Evolutionary conservation across 2,329 filamentous ascomycete genomes (phyloP), one percentile per base, ranked within the genome.

Genomic region (Mycosphaerella sp.): DNA sequence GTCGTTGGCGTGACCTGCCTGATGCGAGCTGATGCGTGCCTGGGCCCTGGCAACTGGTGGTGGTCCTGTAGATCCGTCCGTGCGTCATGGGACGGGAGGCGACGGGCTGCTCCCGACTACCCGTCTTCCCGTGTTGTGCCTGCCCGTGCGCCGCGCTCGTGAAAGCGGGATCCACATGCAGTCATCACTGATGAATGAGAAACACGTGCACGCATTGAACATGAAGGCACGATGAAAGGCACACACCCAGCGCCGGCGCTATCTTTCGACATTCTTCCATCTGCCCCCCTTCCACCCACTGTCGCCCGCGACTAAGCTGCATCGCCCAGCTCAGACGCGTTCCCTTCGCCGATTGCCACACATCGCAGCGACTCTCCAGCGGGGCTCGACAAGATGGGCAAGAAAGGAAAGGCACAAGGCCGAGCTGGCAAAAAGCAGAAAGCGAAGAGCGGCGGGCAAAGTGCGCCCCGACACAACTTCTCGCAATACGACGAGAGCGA

Each of bases 401-500:
- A 57, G 54, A 61, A 59, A 41, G 52, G 53, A 32, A 63, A 61
- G 54, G 57, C 56, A 28, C 56, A 54, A 37, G 59, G 59, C 9
- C 53, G 59, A n/a, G 59, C 57, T 12, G 61, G 61, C 55, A 59
- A 58, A 50, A 61, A 58, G 50, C 55, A 57, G 30, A 62, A 60
- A 53, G 58, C 58, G 7, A 54, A 62, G 49, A 51, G 30, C 36
- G 47, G 44, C 34, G 28, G 34, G 18, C 40, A 44, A 6, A 40
- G 44, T n/a, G 50, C 52, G 17, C 51, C 53, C 25, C 44, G 46
- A 21, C 43, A 44, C 35, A 50, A 50, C 21, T 44, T 50, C 27
- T 28, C 49, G 34, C 52, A 45, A 27, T 45, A 46, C 18, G 47
- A 50, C 42, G 49, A 52, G 41, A 54, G 53, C 40, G 50, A 56